phyloP scores from a whole-genome alignment of 2,329 filamentous ascomycete genomes.

The Cladosporium sp. region DNA sequence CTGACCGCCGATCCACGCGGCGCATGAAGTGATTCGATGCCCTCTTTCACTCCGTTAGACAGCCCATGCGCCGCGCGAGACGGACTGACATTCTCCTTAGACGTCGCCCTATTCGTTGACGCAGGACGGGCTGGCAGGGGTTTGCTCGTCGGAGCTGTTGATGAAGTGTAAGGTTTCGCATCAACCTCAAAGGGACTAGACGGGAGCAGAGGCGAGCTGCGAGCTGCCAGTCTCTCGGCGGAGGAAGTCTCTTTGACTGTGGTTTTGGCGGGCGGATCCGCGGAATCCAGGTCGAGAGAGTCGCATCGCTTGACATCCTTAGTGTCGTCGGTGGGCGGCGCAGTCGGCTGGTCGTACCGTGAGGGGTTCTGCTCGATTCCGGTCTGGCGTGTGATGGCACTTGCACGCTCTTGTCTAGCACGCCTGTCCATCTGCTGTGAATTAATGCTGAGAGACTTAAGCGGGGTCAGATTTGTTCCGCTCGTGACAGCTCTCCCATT shows the following conservation, averaged over 20 bases:
- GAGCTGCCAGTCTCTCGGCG: background rate
- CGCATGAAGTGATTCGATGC: background rate
- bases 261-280: background rate
- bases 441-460: conserved; percentile 26
- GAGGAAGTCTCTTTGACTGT: background rate
- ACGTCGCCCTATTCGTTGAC: background rate
- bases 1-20: background rate
- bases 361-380: background rate
- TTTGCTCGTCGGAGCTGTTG: background rate
- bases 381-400: background rate
- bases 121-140: background rate
- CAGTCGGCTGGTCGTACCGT: conserved; percentile 12
- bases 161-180: background rate
- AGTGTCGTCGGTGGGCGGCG: conserved; percentile 9
- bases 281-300: background rate
- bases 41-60: background rate
- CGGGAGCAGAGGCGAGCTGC: conserved; percentile 3
- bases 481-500: conserved; percentile 20
- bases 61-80: background rate
- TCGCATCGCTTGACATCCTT: conserved; percentile 11
- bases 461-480: conserved; percentile 21
- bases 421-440: conserved; percentile 16
- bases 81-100: conserved; percentile 8
- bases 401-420: no score
- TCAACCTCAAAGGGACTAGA: conserved; percentile 6